Conservation (phyloP, 2,329 filamentous ascomycete genomes). For the Fusarium circinatum region DNA sequence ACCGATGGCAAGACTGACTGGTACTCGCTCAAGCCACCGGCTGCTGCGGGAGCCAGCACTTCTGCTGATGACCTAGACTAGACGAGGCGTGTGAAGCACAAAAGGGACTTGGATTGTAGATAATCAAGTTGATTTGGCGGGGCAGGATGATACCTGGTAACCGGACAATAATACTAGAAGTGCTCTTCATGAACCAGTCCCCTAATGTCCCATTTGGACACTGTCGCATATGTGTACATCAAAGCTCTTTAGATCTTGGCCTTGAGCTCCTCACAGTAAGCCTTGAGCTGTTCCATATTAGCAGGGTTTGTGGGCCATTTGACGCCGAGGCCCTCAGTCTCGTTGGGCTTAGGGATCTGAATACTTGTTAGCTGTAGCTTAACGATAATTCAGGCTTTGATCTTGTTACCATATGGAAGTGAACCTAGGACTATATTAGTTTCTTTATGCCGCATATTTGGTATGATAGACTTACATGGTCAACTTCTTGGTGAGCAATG, state of each 20-base stretch:
- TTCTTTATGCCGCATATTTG: neutral
- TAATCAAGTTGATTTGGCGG: conserved; percentile 14
- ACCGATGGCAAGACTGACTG: conserved; percentile 75
- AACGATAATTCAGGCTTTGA: neutral
- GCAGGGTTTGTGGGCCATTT: conserved; percentile 79
- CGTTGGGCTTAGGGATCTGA: conserved; percentile 93
- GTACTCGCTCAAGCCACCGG: conserved; percentile 59
- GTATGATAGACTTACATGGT: conserved; percentile 74
- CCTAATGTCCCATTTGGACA: neutral
- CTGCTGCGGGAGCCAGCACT: conserved; percentile 44
- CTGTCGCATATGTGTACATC: neutral
- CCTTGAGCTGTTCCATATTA: conserved; percentile 86
- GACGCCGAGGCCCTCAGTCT: conserved; percentile 80
- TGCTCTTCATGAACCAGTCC: conserved; percentile 14
- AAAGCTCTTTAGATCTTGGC: conserved; percentile 75
- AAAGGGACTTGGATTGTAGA: conserved; percentile 11
- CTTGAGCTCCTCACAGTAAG: conserved; percentile 84
- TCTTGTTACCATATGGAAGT: conserved; percentile 84
- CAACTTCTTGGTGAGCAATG: conserved; percentile 90
- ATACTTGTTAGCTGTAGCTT: conserved; percentile 1
- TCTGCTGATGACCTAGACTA: conserved; percentile 60
- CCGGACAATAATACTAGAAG: conserved; percentile 32
- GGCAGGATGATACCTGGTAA: conserved; percentile 1
- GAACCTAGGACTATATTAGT: conserved; percentile 66
- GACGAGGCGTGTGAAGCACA: conserved; percentile 19